Evolutionary conservation across 345 rosid genomes (phyloP), one percentile per base, ranked within the genome.

Genomic region (Salix viminalis): DNA sequence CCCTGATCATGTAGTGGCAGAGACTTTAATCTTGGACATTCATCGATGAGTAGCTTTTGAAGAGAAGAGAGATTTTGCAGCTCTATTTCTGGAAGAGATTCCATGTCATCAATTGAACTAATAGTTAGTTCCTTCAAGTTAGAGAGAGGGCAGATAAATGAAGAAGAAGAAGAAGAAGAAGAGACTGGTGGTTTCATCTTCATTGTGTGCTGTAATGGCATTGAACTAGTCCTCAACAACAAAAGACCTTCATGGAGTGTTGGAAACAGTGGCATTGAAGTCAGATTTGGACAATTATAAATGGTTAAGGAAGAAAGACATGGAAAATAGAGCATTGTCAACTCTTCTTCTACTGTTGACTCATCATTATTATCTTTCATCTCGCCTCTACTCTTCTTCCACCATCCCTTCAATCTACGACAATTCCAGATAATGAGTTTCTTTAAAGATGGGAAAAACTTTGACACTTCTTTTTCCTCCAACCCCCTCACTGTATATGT

Each of bases 21-120:
- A 36, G 23, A 28, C 12, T 15, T 32, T 13, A 76, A 19, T 41
- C 7, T 48, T 6, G 52, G 71, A 71, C 75, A 77, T 7, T 8
- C 2, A 13, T 1, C 1, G 30, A 78, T 10, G 5, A 32, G 0
- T 12, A 78, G 67, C 28, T 19, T 2, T 44, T 64, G 16, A 4
- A 79, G 75, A 28, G 71, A 75, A 75, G 67, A 64, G 32, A 79
- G 71, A 36, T 52, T 74, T 37, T 12, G 65, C 24, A 73, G 67
- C 52, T 28, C 23, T 41, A 74, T 56, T 18, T 74, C 70, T 4
- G 65, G 64, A 0, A 62, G 1, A 58, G 11, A 73, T 6, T 74
- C 65, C 14, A 44, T 41, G 28, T 67, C 73, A 0, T 67, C 39
- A 24, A 67, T 61, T 3, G 10, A 23, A 34, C 14, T 14, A 2